Percentiles rank a stretch among this genome's conserved stretches.
Evolutionary conservation across 2,329 filamentous ascomycete species (phyloP).

Genomic region (Cladosporium phlei): DNA sequence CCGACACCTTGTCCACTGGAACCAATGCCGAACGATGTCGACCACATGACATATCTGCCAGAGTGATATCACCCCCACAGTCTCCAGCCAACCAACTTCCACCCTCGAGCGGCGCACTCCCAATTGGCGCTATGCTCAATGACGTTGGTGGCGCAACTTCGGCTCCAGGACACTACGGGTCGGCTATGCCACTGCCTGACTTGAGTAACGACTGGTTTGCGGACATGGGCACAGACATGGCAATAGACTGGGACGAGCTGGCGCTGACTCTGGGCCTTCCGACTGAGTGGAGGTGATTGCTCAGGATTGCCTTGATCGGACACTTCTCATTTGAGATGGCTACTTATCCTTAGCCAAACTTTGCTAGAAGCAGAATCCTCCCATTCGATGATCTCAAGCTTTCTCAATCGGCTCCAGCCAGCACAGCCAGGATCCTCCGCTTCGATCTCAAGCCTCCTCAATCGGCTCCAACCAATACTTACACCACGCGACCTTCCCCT

Average conservation of each 20-base stretch:
- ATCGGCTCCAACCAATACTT: conserved; percentile 21
- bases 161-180: not conserved
- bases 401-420: no score
- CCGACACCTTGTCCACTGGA: not conserved
- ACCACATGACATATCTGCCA: not conserved
- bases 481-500: conserved; percentile 20
- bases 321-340: no score
- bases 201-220: conserved; percentile 1
- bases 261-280: conserved; percentile 1
- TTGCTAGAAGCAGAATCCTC: no score
- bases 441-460: no score
- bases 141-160: no score
- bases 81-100: not conserved
- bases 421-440: no score
- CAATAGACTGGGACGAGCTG: conserved; percentile 3
- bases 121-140: no score
- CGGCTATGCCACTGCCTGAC: not conserved
- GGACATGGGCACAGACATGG: not conserved
- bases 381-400: no score
- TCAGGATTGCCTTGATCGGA: no score
- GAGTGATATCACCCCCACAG: conserved; percentile 2
- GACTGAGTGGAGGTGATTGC: not conserved
- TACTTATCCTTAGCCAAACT: no score
- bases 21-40: not conserved
- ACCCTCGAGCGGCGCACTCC: not conserved